Base-by-base conservation (phyloP, 1,139 yeast species). In the Fermentozyma sake region DNA sequence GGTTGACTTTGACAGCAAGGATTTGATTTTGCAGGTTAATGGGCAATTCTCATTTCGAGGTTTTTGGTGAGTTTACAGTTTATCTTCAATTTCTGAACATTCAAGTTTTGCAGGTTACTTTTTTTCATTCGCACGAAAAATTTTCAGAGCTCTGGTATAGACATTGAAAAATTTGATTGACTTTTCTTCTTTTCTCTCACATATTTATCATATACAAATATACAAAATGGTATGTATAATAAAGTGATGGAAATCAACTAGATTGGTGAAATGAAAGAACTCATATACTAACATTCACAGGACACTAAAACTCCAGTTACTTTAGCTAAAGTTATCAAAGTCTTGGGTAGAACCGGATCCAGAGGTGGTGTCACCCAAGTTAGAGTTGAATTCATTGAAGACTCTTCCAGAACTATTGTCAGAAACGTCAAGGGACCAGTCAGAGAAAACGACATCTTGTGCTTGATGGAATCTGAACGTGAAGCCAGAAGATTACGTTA, bases 321-420 rank as follows among this genome's bases (percentile, higher is more conserved):
- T 75, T 85, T 91, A 73, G 98, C 97, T 69, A 89, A 87, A 79
- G 97, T 91, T 67, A 87, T 85, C 76, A 91, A 91, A 79, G 97
- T 91, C 71, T 81, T 91, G 72, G 97, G 97, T 69, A 87, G 97
- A 77, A 89, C 97, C 80, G 97, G 96, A 67, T 89, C 96, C 67
- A 89, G 97, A 79, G 98, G 98, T 82, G 97, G 96, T 82, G 98
- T 91, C 73, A 91, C 97, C 72, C 98, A 91, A 76, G 97, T 91
- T 69, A 89, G 98, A 75, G 97, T 91, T 61, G 97, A 91, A 74
- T 91, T 91, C 83, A 79, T 91, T 69, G 97, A 89, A 70, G 97
- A 91, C 68, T 75, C 94, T 59, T 76, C 95, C 69, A 87, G 97
- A 81, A 84, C 96, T 62, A 89, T 91, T 63, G 96, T 91, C 77